Evolutionary conservation across 257 asterid species (phyloP).

Genomic region (Capsicum pubescens): DNA sequence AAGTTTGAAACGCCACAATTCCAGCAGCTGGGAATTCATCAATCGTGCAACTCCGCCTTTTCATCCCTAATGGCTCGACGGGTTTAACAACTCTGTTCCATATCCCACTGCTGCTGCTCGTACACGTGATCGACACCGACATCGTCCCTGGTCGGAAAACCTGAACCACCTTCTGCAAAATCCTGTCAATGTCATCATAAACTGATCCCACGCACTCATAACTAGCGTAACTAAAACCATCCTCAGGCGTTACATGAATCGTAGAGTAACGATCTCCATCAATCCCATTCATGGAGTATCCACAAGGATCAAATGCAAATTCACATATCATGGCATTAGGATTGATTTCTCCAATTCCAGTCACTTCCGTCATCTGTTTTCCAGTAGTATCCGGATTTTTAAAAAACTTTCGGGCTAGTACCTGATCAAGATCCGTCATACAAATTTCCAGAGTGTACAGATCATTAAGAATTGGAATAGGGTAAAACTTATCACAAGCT

Average conservation of each 20-base stretch:
- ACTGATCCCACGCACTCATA: constrained; percentile 76
- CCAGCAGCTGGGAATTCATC: constrained; percentile 81
- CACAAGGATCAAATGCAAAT: constrained; percentile 94
- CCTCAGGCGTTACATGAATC: constrained; percentile 97
- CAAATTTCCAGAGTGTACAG: constrained; percentile 75
- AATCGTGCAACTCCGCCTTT: constrained; percentile 62
- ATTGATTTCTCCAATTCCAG: constrained; percentile 62
- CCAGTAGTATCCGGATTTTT: constrained; percentile 68
- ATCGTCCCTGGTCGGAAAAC: constrained; percentile 73
- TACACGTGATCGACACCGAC: constrained; percentile 71
- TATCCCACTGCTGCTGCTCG: constrained; percentile 40
- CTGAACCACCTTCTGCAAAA: constrained; percentile 62
- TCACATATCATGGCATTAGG: constrained; percentile 68
- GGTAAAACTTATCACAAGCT: constrained; percentile 41
- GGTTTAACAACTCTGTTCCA: constrained; percentile 64
- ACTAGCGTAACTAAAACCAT: constrained; percentile 92
- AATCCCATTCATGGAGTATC: constrained; percentile 92
- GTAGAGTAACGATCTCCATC: constrained; percentile 85
- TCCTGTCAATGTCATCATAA: constrained; percentile 37
- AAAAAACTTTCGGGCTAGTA: constrained; percentile 66
- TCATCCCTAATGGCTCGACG: constrained; percentile 74
- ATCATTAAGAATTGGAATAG: constrained; percentile 25
- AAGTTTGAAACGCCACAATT: constrained; percentile 70
- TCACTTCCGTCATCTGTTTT: constrained; percentile 71
- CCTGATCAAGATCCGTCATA: constrained; percentile 85